Evolutionary conservation across 2,329 filamentous ascomycete species (phyloP).

Genomic region (Ceratocystis cacaofunesta): DNA sequence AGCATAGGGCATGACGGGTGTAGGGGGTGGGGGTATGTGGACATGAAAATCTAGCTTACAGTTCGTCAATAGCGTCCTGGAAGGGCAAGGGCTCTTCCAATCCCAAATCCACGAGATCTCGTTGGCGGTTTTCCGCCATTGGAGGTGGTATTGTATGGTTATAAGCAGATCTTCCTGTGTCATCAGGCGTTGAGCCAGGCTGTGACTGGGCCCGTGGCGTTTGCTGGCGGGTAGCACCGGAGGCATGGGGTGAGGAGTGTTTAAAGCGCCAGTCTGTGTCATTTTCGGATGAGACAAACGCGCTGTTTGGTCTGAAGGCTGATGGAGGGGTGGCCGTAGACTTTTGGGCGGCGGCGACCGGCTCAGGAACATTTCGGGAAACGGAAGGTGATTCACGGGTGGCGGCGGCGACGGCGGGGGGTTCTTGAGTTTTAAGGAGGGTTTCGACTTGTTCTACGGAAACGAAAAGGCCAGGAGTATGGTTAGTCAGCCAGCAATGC

Average conservation of each 20-base stretch:
- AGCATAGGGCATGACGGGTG: too few species aligned
- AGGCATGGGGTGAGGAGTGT: conserved; percentile 36
- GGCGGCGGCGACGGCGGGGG: conserved; percentile 21
- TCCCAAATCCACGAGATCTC: conserved; percentile 57
- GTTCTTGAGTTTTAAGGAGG: conserved; percentile 66
- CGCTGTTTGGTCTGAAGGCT: neutral
- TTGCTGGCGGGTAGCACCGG: neutral
- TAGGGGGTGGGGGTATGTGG: neutral
- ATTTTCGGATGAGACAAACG: neutral
- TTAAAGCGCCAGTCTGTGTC: conserved; percentile 31
- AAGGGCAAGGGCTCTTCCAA: conserved; percentile 44
- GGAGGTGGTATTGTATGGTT: neutral
- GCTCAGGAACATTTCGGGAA: neutral
- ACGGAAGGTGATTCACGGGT: neutral
- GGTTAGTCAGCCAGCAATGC: conserved; percentile 1
- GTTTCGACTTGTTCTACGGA: conserved; percentile 77
- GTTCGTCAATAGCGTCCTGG: conserved; percentile 58
- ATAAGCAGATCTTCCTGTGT: neutral
- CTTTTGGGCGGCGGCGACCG: conserved; percentile 2
- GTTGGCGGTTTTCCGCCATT: conserved; percentile 25
- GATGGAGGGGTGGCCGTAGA: neutral
- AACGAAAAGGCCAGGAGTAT: neutral
- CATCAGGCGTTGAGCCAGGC: neutral
- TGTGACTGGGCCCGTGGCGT: neutral
- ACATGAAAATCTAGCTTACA: conserved; percentile 35